phyloP scores from a whole-genome alignment of 176 grass and related monocot species.

The Bothriochloa decipiens region DNA sequence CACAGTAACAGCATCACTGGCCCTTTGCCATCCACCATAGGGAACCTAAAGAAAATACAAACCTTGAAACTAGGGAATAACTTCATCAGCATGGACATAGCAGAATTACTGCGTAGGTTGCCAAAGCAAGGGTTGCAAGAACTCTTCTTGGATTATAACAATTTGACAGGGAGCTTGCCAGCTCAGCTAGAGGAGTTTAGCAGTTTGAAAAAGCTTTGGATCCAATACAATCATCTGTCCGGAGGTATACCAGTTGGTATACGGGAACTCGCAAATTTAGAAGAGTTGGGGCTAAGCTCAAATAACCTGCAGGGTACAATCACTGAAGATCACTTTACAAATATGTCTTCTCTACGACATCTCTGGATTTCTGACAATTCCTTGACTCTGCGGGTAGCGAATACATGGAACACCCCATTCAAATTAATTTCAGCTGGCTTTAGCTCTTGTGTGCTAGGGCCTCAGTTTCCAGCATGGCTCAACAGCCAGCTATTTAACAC shows the following conservation, averaged over 20 bases:
- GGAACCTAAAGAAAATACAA: not conserved
- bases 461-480: not conserved
- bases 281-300: not conserved
- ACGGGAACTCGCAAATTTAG: not conserved
- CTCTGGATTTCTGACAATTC: not conserved
- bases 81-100: slow-evolving; percentile 1
- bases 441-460: not conserved
- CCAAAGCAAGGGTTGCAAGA: not conserved
- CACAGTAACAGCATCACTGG: not conserved
- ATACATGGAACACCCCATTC: not conserved
- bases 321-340: not conserved
- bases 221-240: not conserved
- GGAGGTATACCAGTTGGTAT: not conserved
- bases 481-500: not conserved
- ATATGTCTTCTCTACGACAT: not conserved
- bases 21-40: not conserved
- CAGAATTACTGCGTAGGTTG: not conserved
- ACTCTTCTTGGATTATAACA: not conserved
- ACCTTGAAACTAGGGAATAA: not conserved
- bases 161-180: not conserved
- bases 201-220: not conserved
- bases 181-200: not conserved
- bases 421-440: not conserved
- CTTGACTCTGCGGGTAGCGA: not conserved
- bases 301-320: not conserved